Conservation (phyloP, 225 moss, liverwort and hornwort species). For the Rhytidiadelphus loreus region DNA sequence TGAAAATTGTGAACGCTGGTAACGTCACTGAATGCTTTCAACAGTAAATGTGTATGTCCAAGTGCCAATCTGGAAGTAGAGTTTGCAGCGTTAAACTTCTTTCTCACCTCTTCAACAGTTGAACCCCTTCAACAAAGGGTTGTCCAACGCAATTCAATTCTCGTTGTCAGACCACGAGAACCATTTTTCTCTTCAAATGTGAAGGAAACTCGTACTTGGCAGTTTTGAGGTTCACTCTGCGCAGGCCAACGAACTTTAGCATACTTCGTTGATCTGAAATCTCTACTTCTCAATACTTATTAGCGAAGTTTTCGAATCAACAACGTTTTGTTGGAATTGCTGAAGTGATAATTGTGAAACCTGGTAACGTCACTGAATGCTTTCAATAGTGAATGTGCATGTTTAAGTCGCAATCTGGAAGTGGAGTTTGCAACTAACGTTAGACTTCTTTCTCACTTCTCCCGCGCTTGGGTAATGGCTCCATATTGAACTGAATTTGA, state of each 20-base stretch:
- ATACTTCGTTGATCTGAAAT: no score
- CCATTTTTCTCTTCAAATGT: no score
- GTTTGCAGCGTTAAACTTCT: not conserved
- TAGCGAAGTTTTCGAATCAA: no score
- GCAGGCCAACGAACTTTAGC: no score
- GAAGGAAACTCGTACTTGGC: no score
- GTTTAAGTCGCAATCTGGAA: not conserved
- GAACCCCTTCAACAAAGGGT: not conserved
- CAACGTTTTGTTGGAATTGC: not conserved
- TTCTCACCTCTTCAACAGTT: not conserved
- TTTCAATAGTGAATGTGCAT: not conserved
- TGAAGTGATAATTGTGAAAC: not conserved
- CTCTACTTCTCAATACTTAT: no score
- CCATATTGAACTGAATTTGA: not conserved
- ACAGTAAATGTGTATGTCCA: not conserved
- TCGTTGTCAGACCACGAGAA: not conserved
- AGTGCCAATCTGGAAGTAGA: not conserved
- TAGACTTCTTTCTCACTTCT: not conserved
- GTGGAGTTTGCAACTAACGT: not conserved
- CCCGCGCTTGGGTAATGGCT: not conserved
- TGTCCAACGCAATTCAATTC: not conserved
- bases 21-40: not conserved
- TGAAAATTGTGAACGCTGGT: not conserved
- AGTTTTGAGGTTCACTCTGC: no score
- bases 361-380: not conserved